phyloP scores from a whole-genome alignment of 768 basidiomycete genomes.

The Lactifluus rugatus region DNA sequence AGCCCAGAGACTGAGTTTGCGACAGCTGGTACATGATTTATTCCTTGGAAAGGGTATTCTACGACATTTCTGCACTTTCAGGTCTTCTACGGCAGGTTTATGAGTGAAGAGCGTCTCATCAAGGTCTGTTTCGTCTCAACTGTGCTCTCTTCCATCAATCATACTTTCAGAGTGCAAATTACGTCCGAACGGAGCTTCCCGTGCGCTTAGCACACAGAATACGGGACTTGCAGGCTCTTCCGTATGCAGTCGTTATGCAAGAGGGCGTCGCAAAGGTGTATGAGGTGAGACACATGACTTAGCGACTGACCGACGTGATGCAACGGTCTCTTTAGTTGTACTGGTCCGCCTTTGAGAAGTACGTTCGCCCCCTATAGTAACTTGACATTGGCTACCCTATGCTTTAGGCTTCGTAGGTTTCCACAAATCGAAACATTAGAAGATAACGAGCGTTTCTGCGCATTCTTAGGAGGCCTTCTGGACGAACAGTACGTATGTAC shows the following conservation, averaged over 20 bases:
- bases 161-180: conserved; percentile 64
- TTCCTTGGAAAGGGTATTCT: neutral
- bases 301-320: neutral
- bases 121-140: conserved; percentile 37
- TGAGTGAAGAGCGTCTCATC: conserved; percentile 68
- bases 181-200: conserved; percentile 82
- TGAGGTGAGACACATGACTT: conserved; percentile 41
- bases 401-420: conserved; percentile 39
- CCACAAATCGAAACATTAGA: conserved; percentile 59
- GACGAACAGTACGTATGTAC: conserved; percentile 62
- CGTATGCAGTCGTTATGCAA: conserved; percentile 80
- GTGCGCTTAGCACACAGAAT: conserved; percentile 81
- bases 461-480: conserved; percentile 53
- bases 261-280: conserved; percentile 78
- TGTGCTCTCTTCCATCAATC: neutral
- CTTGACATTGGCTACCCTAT: conserved; percentile 6
- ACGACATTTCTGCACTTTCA: conserved; percentile 25
- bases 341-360: conserved; percentile 84
- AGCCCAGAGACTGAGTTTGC: conserved; percentile 60
- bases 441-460: conserved; percentile 75
- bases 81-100: conserved; percentile 82
- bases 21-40: conserved; percentile 59
- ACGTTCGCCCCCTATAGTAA: conserved; percentile 7
- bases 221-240: conserved; percentile 77
- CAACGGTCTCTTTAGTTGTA: conserved; percentile 47